These are phyloP conservation scores for Apiospora pterosperma DNA, from an alignment of 2,329 filamentous ascomycete genomes.

Conservation along the genomic window DNA sequence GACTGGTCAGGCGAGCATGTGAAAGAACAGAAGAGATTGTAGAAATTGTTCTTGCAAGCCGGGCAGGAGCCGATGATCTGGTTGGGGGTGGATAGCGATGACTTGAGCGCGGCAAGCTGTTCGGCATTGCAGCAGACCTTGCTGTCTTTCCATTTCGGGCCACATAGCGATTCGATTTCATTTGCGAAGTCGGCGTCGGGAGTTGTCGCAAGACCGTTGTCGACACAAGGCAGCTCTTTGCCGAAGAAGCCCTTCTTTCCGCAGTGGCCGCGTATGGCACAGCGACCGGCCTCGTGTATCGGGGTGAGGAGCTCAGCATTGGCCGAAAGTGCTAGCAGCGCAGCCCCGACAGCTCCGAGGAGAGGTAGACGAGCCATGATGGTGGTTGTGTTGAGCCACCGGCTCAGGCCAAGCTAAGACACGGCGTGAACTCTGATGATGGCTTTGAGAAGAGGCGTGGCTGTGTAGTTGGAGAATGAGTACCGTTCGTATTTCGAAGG, in stretches of 20 bases:
- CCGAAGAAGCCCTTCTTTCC: conserved; percentile 90
- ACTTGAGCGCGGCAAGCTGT: conserved; percentile 80
- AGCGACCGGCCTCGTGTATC: conserved; percentile 82
- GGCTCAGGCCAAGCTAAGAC: background rate
- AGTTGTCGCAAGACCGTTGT: conserved; percentile 78
- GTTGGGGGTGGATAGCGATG: conserved; percentile 82
- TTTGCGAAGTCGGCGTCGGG: conserved; percentile 70
- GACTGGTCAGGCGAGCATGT: conserved; percentile 98
- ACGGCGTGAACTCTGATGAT: background rate
- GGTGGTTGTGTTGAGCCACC: background rate
- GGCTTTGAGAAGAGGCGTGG: background rate
- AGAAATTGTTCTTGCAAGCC: conserved; percentile 98
- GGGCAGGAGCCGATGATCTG: conserved; percentile 90
- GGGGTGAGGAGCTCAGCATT: conserved; percentile 37
- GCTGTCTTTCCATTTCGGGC: conserved; percentile 77
- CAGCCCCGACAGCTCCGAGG: background rate
- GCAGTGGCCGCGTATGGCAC: conserved; percentile 87
- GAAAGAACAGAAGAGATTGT: conserved; percentile 96
- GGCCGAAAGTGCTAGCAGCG: background rate
- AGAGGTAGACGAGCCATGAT: conserved; percentile 3
- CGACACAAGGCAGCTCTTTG: conserved; percentile 83
- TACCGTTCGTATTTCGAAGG: background rate
- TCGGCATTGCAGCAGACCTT: conserved; percentile 81
- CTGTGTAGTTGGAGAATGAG: background rate
- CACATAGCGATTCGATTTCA: conserved; percentile 82